Conservation (phyloP, 768 basidiomycete species). For the Mycena sanguinolenta region DNA sequence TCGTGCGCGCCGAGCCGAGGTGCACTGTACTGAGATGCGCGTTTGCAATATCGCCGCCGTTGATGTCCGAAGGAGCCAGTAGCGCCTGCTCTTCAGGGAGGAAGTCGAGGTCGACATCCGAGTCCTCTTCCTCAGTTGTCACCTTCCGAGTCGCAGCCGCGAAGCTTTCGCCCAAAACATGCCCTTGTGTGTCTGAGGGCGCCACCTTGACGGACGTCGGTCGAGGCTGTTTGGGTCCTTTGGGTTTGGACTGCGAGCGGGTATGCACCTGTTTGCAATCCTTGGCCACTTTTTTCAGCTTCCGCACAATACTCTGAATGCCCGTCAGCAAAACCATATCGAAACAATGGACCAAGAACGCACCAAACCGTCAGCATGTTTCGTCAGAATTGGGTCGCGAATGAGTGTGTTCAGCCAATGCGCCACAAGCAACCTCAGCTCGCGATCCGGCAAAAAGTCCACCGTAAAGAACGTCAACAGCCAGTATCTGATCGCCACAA, state of each 20-base stretch:
- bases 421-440: constrained; percentile 78
- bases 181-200: constrained; percentile 51
- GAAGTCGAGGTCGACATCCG: constrained; percentile 86
- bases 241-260: constrained; percentile 53
- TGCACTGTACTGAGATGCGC: constrained; percentile 60
- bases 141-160: constrained; percentile 69
- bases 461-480: constrained; percentile 89
- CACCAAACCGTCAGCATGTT: constrained; percentile 79
- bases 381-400: constrained; percentile 77
- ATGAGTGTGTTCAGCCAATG: constrained; percentile 86
- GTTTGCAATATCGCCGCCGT: constrained; percentile 58
- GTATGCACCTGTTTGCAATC: constrained; percentile 82
- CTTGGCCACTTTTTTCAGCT: constrained; percentile 86
- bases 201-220: constrained; percentile 48
- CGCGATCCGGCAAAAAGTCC: constrained; percentile 87
- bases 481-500: constrained; percentile 93
- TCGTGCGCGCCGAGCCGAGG: constrained; percentile 56
- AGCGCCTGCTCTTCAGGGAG: constrained; percentile 61
- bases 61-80: constrained; percentile 50
- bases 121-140: constrained; percentile 65
- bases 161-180: constrained; percentile 73
- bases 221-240: constrained; percentile 49
- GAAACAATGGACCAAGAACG: constrained; percentile 43
- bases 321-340: constrained; percentile 23
- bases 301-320: constrained; percentile 80